Conservation (phyloP, 305 asterid species). For the Fraxinus floribunda region DNA sequence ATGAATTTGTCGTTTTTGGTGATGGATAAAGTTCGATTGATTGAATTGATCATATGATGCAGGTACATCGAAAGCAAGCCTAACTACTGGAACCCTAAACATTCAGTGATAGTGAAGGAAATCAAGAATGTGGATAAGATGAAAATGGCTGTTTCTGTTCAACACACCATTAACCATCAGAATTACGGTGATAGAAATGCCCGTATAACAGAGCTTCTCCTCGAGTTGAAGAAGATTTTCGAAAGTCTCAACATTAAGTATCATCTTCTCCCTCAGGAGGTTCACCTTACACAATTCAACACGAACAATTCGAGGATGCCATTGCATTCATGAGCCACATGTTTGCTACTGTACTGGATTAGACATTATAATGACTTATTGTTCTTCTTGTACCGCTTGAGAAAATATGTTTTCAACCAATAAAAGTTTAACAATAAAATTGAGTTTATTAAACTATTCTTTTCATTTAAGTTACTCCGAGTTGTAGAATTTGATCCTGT, state of each 20-base stretch:
- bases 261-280: conserved; percentile 60
- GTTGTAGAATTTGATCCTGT: background rate
- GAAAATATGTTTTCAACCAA: background rate
- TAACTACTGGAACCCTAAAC: conserved; percentile 62
- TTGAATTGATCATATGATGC: background rate
- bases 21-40: background rate
- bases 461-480: background rate
- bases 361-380: background rate
- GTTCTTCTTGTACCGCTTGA: background rate
- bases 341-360: background rate
- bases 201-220: conserved; percentile 47
- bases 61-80: conserved; percentile 73
- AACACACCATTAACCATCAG: conserved; percentile 67
- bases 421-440: background rate
- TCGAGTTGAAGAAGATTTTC: conserved; percentile 62
- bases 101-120: conserved; percentile 51
- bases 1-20: background rate
- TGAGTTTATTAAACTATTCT: background rate
- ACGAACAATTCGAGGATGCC: conserved; percentile 22
- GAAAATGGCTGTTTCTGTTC: conserved; percentile 52
- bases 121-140: conserved; percentile 53
- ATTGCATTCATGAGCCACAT: conserved; percentile 3
- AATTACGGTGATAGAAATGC: conserved; percentile 49
- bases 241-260: conserved; percentile 48
- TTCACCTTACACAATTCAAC: conserved; percentile 45